A percentile compares a stretch with the other conserved stretches of the same genome.
Conservation (phyloP, 1,284 basidiomycete species). For the Trametes polyzona region DNA sequence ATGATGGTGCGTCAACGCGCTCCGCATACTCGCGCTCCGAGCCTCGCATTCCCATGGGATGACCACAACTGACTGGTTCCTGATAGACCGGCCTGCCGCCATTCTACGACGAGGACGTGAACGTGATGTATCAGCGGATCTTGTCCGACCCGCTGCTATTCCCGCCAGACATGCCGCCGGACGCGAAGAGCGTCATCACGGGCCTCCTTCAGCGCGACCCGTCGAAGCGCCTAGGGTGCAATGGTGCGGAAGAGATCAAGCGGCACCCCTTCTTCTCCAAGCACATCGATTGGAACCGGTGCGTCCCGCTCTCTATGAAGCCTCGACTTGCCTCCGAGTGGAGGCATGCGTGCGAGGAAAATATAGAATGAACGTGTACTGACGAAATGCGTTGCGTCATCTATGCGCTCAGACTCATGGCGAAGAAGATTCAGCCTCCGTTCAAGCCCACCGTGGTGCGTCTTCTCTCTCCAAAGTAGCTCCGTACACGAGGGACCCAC, state of each 20-base stretch:
- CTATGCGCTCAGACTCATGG: slow-evolving; percentile 60
- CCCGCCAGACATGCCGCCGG: slow-evolving; percentile 87
- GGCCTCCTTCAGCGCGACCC: slow-evolving; percentile 92
- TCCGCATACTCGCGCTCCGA: not conserved
- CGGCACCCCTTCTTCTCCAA: slow-evolving; percentile 94
- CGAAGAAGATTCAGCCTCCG: slow-evolving; percentile 96
- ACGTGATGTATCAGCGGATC: slow-evolving; percentile 98
- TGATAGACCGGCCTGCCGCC: slow-evolving; percentile 90
- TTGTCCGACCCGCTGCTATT: slow-evolving; percentile 93
- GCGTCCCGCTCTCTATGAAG: slow-evolving; percentile 23
- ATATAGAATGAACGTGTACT: too few species aligned
- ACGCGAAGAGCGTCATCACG: slow-evolving; percentile 89
- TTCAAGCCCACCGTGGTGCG: slow-evolving; percentile 97
- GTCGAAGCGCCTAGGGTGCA: slow-evolving; percentile 81
- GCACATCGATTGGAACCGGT: slow-evolving; percentile 90
- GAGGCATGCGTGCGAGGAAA: not conserved
- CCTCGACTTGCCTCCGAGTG: not conserved
- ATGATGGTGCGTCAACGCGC: slow-evolving; percentile 76
- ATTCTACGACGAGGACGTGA: slow-evolving; percentile 98
- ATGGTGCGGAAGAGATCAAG: slow-evolving; percentile 97
- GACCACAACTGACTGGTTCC: slow-evolving; percentile 1
- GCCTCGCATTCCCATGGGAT: not conserved
- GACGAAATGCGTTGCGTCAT: slow-evolving; percentile 12
- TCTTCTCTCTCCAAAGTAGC: not conserved
- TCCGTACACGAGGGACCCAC: too few species aligned